Conservation (phyloP, 345 rosid genomes). For the Mercurialis annua region DNA sequence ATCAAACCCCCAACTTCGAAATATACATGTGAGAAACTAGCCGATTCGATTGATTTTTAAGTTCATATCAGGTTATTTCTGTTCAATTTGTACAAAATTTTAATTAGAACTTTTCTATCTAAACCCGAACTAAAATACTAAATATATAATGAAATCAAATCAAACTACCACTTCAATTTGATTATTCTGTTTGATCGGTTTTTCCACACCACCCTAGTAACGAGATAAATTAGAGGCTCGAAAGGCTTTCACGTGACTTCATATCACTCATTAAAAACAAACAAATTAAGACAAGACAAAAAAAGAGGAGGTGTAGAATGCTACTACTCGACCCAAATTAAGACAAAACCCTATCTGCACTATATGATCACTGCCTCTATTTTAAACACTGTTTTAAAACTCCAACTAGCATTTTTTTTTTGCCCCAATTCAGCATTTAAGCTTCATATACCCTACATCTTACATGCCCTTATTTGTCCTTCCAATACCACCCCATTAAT, state of each 20-base stretch:
- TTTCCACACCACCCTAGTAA: no score
- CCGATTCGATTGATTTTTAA: no score
- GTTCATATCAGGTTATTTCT: no score
- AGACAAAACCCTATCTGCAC: constrained; percentile 36
- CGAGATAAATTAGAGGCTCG: constrained; percentile 22
- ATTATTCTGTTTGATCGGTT: no score
- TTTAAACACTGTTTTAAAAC: not conserved
- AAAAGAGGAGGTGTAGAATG: constrained; percentile 38
- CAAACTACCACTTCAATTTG: no score
- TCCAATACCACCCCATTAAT: constrained; percentile 7
- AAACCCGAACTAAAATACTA: no score
- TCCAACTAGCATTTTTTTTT: not conserved
- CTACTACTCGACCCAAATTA: constrained; percentile 33
- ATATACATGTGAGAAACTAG: no score
- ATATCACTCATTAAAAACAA: constrained; percentile 37
- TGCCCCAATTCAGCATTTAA: constrained; percentile 8
- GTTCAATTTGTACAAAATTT: no score
- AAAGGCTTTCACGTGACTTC: constrained; percentile 48
- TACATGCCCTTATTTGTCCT: constrained; percentile 32
- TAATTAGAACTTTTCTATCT: no score
- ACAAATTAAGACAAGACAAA: constrained; percentile 37
- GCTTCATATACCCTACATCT: constrained; percentile 20
- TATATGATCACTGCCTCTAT: not conserved
- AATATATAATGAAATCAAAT: no score
- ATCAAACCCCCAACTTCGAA: no score